Conservation (phyloP, 345 rosid genomes). For the Gossypium mustelinum region DNA sequence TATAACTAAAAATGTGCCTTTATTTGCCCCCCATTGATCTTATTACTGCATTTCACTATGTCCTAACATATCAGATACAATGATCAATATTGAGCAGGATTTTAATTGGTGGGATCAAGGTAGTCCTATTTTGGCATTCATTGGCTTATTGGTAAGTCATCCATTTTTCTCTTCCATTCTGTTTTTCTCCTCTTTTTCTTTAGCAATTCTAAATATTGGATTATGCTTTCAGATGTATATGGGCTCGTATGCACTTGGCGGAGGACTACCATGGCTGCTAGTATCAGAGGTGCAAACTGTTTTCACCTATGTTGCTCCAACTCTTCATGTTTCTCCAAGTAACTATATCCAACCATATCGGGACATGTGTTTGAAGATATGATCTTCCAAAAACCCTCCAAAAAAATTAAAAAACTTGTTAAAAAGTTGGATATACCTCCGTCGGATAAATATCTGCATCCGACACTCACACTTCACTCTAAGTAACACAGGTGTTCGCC, state of each 20-base stretch:
- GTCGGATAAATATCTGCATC: too few relatives aligned
- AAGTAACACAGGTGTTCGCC: not conserved
- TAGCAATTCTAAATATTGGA: not conserved
- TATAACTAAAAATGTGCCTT: not conserved
- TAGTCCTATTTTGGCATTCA: not conserved
- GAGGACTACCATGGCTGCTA: not conserved
- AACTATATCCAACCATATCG: too few relatives aligned
- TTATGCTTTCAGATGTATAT: not conserved
- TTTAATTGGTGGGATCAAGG: not conserved
- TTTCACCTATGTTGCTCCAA: too few relatives aligned
- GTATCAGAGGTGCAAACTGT: not conserved
- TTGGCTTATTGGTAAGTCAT: not conserved
- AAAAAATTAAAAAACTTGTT: too few relatives aligned
- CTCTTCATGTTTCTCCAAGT: too few relatives aligned
- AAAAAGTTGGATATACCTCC: too few relatives aligned
- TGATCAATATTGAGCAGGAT: not conserved
- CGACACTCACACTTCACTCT: too few relatives aligned
- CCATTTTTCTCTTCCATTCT: not conserved
- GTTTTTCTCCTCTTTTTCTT: not conserved
- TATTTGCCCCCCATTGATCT: not conserved
- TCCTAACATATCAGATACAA: not conserved
- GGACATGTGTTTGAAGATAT: too few relatives aligned
- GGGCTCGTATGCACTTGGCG: not conserved
- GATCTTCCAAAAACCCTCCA: too few relatives aligned
- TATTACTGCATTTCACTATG: not conserved